phyloP scores from a whole-genome alignment of 495 filamentous ascomycete genomes.

The Xanthoparmelia taractica region DNA sequence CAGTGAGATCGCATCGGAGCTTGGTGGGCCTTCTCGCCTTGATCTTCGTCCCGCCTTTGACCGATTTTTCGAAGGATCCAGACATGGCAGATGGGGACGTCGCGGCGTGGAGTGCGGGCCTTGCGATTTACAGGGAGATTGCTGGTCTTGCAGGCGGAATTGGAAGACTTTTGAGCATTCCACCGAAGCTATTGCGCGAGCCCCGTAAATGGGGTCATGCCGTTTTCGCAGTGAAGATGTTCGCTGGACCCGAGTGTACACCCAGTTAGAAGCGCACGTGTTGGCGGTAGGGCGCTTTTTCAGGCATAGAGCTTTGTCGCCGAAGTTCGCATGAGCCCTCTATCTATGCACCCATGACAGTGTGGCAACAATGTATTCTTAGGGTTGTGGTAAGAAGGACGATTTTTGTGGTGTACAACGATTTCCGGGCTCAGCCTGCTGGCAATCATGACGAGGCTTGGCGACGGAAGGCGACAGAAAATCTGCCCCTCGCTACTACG shows the following conservation, averaged over 20 bases:
- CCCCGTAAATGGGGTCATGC: constrained; percentile 14
- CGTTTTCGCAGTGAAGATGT: neutral
- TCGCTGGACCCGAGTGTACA: neutral
- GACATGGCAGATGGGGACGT: constrained; percentile 44
- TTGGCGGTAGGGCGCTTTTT: neutral
- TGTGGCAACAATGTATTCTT: neutral
- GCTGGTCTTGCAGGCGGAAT: neutral
- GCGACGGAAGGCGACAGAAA: no score
- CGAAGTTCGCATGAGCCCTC: neutral
- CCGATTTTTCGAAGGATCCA: constrained; percentile 82
- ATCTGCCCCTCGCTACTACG: no score
- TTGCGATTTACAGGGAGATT: neutral
- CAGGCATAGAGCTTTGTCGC: neutral
- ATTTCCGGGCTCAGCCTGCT: constrained; percentile 7
- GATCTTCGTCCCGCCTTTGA: constrained; percentile 89
- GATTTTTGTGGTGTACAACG: constrained; percentile 6
- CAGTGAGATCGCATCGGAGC: neutral
- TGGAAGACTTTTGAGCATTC: neutral
- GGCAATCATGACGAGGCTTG: constrained; percentile 18
- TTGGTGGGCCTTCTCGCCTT: constrained; percentile 51
- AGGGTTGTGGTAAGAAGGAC: neutral
- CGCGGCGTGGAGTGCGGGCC: constrained; percentile 2
- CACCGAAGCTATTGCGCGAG: constrained; percentile 2
- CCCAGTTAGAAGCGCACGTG: constrained; percentile 4
- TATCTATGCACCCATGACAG: neutral